Conservation (phyloP, 805 yeast species). For the Ogataea zsoltii region DNA sequence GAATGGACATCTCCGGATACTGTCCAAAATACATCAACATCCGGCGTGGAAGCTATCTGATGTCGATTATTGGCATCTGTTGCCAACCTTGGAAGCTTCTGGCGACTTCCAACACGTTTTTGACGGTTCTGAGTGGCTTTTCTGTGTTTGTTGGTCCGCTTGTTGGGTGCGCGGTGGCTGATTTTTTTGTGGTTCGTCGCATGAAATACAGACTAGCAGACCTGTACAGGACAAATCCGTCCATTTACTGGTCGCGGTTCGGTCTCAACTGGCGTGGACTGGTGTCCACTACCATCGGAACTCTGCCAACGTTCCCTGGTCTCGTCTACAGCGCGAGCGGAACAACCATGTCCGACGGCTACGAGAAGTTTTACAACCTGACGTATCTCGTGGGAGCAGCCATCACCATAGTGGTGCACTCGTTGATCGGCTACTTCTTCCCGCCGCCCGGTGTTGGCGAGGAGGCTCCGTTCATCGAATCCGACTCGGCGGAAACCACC, state of each 20-base stretch:
- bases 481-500: not conserved
- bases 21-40: slow-evolving; percentile 46
- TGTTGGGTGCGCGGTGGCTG: slow-evolving; percentile 24
- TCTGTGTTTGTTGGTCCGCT: slow-evolving; percentile 54
- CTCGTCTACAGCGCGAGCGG: slow-evolving; percentile 20
- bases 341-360: slow-evolving; percentile 10
- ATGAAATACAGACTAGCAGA: slow-evolving; percentile 34
- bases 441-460: slow-evolving; percentile 13
- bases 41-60: slow-evolving; percentile 46
- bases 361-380: slow-evolving; percentile 17
- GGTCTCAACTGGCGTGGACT: slow-evolving; percentile 24
- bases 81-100: slow-evolving; percentile 45
- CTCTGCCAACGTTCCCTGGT: slow-evolving; percentile 21
- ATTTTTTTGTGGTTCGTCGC: slow-evolving; percentile 29
- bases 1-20: slow-evolving; percentile 52
- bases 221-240: slow-evolving; percentile 19
- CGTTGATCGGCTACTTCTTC: slow-evolving; percentile 9
- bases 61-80: slow-evolving; percentile 35
- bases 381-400: slow-evolving; percentile 16
- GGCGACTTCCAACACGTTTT: slow-evolving; percentile 40
- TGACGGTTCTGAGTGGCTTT: slow-evolving; percentile 77
- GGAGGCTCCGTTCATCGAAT: slow-evolving; percentile 14
- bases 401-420: slow-evolving; percentile 11
- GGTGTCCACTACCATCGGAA: slow-evolving; percentile 16
- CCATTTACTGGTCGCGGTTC: slow-evolving; percentile 16